Evolutionary conservation across 208 protist genomes (phyloP), one percentile per base, ranked within the genome.

Genomic region (Polymyxa betae): DNA sequence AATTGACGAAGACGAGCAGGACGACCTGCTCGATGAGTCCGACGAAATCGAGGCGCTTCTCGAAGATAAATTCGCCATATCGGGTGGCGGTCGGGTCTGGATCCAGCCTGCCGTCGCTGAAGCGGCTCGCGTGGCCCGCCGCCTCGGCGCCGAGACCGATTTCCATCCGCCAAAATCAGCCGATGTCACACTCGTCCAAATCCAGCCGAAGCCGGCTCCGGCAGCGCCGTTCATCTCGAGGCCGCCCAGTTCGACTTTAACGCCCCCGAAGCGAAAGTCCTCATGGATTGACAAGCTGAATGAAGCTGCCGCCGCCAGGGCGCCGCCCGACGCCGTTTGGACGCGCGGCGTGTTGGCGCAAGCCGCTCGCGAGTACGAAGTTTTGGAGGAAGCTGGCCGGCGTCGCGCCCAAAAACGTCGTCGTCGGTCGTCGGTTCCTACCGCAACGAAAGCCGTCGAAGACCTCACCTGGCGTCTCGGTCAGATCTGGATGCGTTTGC

Each of bases 41-140:
- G 88, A 89, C n/a, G 88, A 5, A 29, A 89, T 89, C 54, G 88
- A 89, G n/a, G 88, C 5, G 46, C 46, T 66, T 1, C n/a, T 89
- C 16, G 46, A 89, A 38, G 54, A 60, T 5, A 5, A 44, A 32
- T 89, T 89, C 54, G 12, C 16, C 54, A 45, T 89, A 29, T 20
- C n/a, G 12, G 88, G 88, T n/a, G 88, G 88, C 16, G 88, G 88
- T 12, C 5, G 88, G 32, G 12, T 89, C 32, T 89, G 46, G 46
- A 12, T 89, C 12, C 16, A 89, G 88, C 16, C 72, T n/a, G 5
- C n/a, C 72, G 35, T 82, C 16, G 16, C 5, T 43, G 72, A 82
- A n/a, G 72, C 72, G 72, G n/a, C 72, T 20, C 16, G 12, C 16
- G 10, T 82, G 35, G 72, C 16, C 72, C 5, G 72, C 10, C n/a